Base-by-base conservation (phyloP, 2,329 filamentous ascomycete species). In the Arthrobotrys musiformis region DNA sequence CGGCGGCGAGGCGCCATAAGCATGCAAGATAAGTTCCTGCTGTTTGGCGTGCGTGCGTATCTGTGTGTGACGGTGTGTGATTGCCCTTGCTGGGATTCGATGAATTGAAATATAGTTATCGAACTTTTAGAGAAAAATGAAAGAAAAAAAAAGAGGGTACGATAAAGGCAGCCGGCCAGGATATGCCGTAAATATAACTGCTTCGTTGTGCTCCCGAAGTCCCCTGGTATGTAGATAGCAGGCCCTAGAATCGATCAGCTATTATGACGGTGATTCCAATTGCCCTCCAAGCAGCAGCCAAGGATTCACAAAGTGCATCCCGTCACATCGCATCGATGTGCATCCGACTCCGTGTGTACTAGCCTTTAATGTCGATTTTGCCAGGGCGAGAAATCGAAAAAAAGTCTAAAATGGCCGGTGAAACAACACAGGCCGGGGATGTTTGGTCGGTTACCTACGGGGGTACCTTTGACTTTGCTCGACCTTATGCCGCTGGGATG, bases 361-460 rank as follows among this genome's bases (percentile, higher is more conserved):
- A 58, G 8, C 33, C 54, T 1, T 58, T 33, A 56, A 22, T 15
- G 11, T 58, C 54, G 30, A 24, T 19, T 40, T 40, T 58, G 33
- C 54, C 54, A 58, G 54, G 54, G 54, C 30, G 61, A 69, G 44
- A 46, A 56, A 35, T 24, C 24, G 22, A 26, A 35, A 44, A 58
- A 70, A 70, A 70, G 35, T 42, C 22, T 44, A 26, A 68, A 58
- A 48, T 26, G 42, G 26, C 40, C 42, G 40, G 69, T 63, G 61
- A 73, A 60, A 67, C 69, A 73, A 77, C 58, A 22, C 73, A 70
- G 33, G 48, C 68, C 28, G 33, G 48, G 37, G 56, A 40, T 40
- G 19, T 35, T 37, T 58, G 7, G 37, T 66, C 73, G 73, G 73
- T 66, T 77, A 77, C 33, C 73, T 77, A 70, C 73, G 73, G 73